Base-by-base conservation (phyloP, 1,284 basidiomycete species). In the Moesziomyces sp. region DNA sequence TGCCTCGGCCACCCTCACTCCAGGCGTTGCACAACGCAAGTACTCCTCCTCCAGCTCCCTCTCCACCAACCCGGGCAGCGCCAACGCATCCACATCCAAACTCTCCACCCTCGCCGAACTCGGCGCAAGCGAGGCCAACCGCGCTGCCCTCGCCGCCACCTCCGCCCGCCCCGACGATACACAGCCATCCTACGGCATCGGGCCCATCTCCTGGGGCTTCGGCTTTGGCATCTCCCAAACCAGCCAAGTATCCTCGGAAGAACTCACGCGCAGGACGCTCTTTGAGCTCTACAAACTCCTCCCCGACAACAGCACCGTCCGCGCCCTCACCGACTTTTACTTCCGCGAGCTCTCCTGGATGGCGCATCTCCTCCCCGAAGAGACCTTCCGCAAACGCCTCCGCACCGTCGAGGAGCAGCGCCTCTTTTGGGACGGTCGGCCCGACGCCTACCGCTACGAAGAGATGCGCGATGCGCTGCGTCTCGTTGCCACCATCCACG, bases 321-420 rank as follows among this genome's bases (percentile, higher is more conserved):
- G 54, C 26, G 30, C 44, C 6, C 58, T 81, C 35, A 54, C 54
- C 52, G 53, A 62, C 19, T 63, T 64, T 26, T 81, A 74, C 51
- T 60, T 70, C 23, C 54, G 58, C 24, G 76, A 81, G 42, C 59
- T 81, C 7, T 67, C 69, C 49, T 76, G 69, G 63, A 67, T 74
- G 54, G 50, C 57, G 9, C 60, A 64, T 19, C 58, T 79, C 34
- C 58, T 80, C n/a, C 57, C 60, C 40, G 58, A 68, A 40, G 58
- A 63, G 11, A 43, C 50, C 3, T 67, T 78, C 47, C 55, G 63
- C 23, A 50, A 52, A 21, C 40, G 59, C 19, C 62, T 66, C 4
- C 42, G 58, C 34, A 23, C 34, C 23, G 7, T 73, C 38, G 70
- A 76, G 24, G 63, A 69, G 43, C 5, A 62, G 13, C 40, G 64